Percentiles rank a stretch among this genome's conserved stretches.
Evolutionary conservation across 148 eudicot species (phyloP).

Genomic region (Rhododendron vialii): DNA sequence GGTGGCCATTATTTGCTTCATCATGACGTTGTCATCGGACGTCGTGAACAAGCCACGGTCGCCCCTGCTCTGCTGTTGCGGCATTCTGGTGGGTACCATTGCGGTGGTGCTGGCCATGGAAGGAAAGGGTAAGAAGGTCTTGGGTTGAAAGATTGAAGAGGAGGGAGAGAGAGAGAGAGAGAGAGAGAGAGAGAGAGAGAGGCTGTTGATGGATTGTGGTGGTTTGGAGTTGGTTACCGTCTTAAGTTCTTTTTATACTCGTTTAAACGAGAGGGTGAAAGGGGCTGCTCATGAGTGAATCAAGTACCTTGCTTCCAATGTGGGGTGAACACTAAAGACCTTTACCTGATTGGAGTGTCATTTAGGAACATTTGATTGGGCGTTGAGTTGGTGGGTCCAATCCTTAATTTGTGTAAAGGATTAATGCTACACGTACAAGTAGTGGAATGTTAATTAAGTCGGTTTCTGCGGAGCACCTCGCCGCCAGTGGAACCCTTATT

Average conservation of each 20-base stretch:
- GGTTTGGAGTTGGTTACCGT: neutral
- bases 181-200: neutral
- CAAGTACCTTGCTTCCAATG: neutral
- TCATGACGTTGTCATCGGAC: neutral
- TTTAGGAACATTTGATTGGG: neutral
- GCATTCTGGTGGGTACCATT: neutral
- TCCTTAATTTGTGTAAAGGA: neutral
- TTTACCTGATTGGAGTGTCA: neutral
- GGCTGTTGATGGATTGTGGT: neutral
- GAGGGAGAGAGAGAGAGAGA: neutral
- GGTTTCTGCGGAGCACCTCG: no score
- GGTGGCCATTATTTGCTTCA: conserved; percentile 2
- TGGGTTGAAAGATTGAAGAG: neutral
- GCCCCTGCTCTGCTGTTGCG: neutral
- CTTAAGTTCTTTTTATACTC: neutral
- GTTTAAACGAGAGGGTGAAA: neutral
- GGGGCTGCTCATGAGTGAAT: neutral
- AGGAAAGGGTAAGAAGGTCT: neutral
- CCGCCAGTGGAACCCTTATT: no score
- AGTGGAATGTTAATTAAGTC: neutral
- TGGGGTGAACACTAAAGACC: neutral
- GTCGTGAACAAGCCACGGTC: neutral
- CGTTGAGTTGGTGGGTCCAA: neutral
- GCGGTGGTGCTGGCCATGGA: neutral
- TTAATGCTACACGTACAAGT: neutral